Base-by-base conservation (phyloP, 768 basidiomycete species). In the Agrocybe praecox region DNA sequence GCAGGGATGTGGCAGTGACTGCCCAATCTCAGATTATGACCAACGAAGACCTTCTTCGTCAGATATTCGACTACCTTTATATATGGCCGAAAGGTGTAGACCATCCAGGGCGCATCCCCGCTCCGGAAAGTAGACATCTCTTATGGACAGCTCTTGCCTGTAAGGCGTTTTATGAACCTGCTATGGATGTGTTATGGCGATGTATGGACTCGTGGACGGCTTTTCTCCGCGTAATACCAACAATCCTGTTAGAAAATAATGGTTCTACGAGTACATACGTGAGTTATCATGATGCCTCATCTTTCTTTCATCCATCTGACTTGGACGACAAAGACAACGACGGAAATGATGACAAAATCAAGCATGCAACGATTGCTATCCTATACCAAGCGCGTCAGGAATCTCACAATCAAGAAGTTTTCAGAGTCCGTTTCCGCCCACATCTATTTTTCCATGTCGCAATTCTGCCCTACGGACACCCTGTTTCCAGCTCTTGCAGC, bases 191-290 rank as follows among this genome's bases (percentile, higher is more conserved):
- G 9, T 48, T 55, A 26, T 55, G 53, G 53, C 21, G n/a, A 8
- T 55, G 33, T 2, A 22, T 55, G n/a, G 46, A 48, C 2, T 55
- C 53, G 10, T 55, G 53, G 53, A 40, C 33, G 18, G 12, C 34
- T 7, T 17, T 55, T n/a, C 21, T 55, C 1, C 14, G 19, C 17
- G 15, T 55, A n/a, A 49, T 55, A 12, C 54, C 48, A 1, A 49
- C 6, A 5, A 29, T 29, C 9, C 4, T 29, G 26, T 4, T 29
- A 9, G 5, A 29, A 9, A 5, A 4, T 5, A 5, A 5, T 5
- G 26, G 26, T 9, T 29, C 26, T 9, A 9, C n/a, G n/a, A n/a
- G n/a, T n/a, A n/a, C 9, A 29, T 5, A 5, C 26, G 26, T 29
- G 26, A 29, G 26, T 29, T 29, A 4, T 40, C 14, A 6, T 14